Base-by-base conservation (phyloP, 352 stramenopile genomes). In the Paralagenidium karlingii region DNA sequence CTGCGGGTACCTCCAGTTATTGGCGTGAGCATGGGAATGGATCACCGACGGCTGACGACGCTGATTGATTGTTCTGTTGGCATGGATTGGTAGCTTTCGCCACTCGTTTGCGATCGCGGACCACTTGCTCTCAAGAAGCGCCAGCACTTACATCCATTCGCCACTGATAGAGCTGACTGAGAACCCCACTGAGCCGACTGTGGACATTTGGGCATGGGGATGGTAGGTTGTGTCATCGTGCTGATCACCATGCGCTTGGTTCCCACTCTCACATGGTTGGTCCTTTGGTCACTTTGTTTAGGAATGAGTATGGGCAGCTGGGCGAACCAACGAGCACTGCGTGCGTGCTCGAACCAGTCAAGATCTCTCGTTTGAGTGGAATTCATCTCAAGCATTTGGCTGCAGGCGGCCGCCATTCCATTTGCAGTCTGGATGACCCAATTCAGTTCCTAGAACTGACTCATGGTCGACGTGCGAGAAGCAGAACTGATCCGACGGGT, bases 271-370 rank as follows among this genome's bases (percentile, higher is more conserved):
- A n/a, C n/a, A n/a, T n/a, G n/a, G n/a, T n/a, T n/a, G n/a, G n/a
- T n/a, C n/a, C n/a, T n/a, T n/a, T n/a, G n/a, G n/a, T n/a, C n/a
- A n/a, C n/a, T n/a, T n/a, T n/a, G n/a, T n/a, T n/a, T n/a, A n/a
- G n/a, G 60, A 70, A 70, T 27, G 51, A 63, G 24, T 49, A 64
- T 34, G 49, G 49, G 26, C 60, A 70, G 37, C 47, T 66, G 2
- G 60, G 60, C 15, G 45, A 54, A 7, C 3, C 20, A 9, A 44
- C 42, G 12, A 19, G 37, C 1, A 1, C 43, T 6, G 46, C 22
- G 26, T 49, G 15, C 4, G 46, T 55, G 13, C 28, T 60, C 10
- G 47, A 55, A 24, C 51, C 46, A 8, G 25, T 43, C 25, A 55
- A 51, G 38, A 52, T 60, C n/a, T 33, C 27, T 2, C 27, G 39